Evolutionary conservation across 495 filamentous ascomycete species (phyloP).

Genomic region (Aspergillus heteromorphus): DNA sequence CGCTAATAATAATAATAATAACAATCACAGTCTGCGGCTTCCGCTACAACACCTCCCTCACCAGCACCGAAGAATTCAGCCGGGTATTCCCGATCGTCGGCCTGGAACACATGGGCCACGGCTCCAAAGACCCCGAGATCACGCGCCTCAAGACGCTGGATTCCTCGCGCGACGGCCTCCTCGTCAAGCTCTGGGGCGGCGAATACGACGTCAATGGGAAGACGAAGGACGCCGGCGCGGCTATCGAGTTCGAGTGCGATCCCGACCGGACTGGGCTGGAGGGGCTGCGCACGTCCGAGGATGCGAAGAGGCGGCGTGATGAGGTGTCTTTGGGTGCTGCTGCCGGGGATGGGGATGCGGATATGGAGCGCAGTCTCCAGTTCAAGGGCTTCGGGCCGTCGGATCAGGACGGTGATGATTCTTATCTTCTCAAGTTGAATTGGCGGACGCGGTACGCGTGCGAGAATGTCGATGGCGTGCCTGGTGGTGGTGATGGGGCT

Average conservation of each 20-base stretch:
- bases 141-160: slow-evolving; percentile 60
- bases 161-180: slow-evolving; percentile 60
- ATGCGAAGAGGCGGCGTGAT: neutral
- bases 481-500: slow-evolving; percentile 38
- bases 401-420: slow-evolving; percentile 42
- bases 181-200: slow-evolving; percentile 65
- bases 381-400: slow-evolving; percentile 62
- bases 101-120: slow-evolving; percentile 50
- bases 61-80: slow-evolving; percentile 29
- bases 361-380: slow-evolving; percentile 59
- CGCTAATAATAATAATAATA: too few relatives aligned
- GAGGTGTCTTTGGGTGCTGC: too few relatives aligned
- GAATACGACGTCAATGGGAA: slow-evolving; percentile 44
- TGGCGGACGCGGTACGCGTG: slow-evolving; percentile 89
- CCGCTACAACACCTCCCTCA: slow-evolving; percentile 40
- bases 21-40: slow-evolving; percentile 71
- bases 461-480: too few relatives aligned
- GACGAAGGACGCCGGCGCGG: slow-evolving; percentile 54
- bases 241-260: slow-evolving; percentile 84
- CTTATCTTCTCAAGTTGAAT: slow-evolving; percentile 59
- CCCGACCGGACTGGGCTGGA: slow-evolving; percentile 63
- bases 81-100: slow-evolving; percentile 70
- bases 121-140: slow-evolving; percentile 52
- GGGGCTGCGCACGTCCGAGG: slow-evolving; percentile 40
- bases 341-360: too few relatives aligned